A percentile compares a stretch with the other conserved stretches of the same genome.
phyloP scores from a whole-genome alignment of 352 stramenopile genomes.

The Saprolegnia diclina region DNA sequence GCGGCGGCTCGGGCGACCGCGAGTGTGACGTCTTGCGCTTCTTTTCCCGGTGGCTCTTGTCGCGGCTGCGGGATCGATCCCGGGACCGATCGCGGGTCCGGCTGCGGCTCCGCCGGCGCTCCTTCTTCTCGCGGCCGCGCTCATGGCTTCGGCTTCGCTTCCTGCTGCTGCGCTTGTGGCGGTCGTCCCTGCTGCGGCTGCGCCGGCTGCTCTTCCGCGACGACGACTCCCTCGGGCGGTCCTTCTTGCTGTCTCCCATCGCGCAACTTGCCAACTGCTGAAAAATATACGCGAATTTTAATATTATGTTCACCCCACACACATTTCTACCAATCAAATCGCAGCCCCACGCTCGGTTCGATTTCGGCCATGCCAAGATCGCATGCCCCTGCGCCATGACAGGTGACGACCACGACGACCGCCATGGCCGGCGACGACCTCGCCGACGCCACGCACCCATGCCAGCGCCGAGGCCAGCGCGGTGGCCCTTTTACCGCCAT shows the following conservation, averaged over 20 bases:
- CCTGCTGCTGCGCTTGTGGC: slow-evolving; percentile 30
- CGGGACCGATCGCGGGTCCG: slow-evolving; percentile 1
- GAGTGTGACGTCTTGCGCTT: slow-evolving; percentile 16
- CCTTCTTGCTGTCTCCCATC: slow-evolving; percentile 21
- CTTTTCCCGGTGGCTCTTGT: slow-evolving; percentile 9
- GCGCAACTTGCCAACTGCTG: slow-evolving; percentile 27
- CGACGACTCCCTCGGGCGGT: slow-evolving; percentile 25
- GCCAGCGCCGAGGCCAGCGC: too few relatives aligned
- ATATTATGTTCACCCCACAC: slow-evolving; percentile 21
- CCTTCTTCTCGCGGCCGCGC: slow-evolving; percentile 2
- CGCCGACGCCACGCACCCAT: too few relatives aligned
- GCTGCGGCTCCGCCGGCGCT: slow-evolving; percentile 5
- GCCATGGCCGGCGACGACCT: too few relatives aligned
- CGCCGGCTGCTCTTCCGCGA: slow-evolving; percentile 28
- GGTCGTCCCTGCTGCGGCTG: slow-evolving; percentile 30
- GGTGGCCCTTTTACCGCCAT: too few relatives aligned
- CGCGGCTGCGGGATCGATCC: slow-evolving; percentile 2
- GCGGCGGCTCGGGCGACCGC: not conserved
- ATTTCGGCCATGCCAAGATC: too few relatives aligned
- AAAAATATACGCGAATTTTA: slow-evolving; percentile 11
- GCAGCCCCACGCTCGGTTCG: too few relatives aligned
- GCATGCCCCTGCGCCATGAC: too few relatives aligned
- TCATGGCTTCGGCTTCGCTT: slow-evolving; percentile 28
- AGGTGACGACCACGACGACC: too few relatives aligned
- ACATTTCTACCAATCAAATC: slow-evolving; percentile 24